Percentiles rank a stretch among this genome's conserved stretches.
phyloP scores from a whole-genome alignment of 768 basidiomycete genomes.

The Russula sp. region DNA sequence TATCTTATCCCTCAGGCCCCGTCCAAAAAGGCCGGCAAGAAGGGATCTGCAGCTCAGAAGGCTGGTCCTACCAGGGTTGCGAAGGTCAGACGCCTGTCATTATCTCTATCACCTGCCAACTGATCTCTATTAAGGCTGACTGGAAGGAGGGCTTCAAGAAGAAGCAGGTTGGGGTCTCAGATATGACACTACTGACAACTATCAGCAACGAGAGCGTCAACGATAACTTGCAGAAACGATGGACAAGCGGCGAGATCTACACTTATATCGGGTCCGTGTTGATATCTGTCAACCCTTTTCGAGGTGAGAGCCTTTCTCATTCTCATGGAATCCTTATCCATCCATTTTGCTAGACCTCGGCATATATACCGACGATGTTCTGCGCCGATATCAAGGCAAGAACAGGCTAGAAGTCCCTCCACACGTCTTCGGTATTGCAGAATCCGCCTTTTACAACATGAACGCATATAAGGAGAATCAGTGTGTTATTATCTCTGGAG shows the following conservation, averaged over 20 bases:
- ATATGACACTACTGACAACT: slow-evolving; percentile 96
- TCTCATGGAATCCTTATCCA: background rate
- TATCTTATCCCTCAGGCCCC: slow-evolving; percentile 48
- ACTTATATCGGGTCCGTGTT: slow-evolving; percentile 98
- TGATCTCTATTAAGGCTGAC: slow-evolving; percentile 64
- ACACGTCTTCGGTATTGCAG: slow-evolving; percentile 96
- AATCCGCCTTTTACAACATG: slow-evolving; percentile 98
- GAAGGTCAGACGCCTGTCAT: slow-evolving; percentile 52
- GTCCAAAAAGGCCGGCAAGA: slow-evolving; percentile 90
- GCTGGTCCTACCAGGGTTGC: slow-evolving; percentile 59
- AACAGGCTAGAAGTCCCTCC: slow-evolving; percentile 97
- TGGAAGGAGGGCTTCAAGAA: slow-evolving; percentile 99
- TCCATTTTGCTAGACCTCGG: slow-evolving; percentile 68
- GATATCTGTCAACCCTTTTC: slow-evolving; percentile 99
- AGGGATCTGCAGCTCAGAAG: slow-evolving; percentile 61
- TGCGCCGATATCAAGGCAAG: slow-evolving; percentile 88
- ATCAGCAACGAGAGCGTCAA: slow-evolving; percentile 98
- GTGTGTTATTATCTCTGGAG: slow-evolving; percentile 98
- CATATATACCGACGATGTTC: slow-evolving; percentile 90
- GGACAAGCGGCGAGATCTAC: slow-evolving; percentile 94
- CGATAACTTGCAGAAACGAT: slow-evolving; percentile 95
- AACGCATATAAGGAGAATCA: slow-evolving; percentile 99
- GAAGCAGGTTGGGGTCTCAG: slow-evolving; percentile 95
- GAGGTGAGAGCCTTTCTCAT: slow-evolving; percentile 51
- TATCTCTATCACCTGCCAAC: slow-evolving; percentile 1